These are phyloP conservation scores for Lactarius psammicola DNA, from an alignment of 768 basidiomycete species.

Conservation along the genomic window DNA sequence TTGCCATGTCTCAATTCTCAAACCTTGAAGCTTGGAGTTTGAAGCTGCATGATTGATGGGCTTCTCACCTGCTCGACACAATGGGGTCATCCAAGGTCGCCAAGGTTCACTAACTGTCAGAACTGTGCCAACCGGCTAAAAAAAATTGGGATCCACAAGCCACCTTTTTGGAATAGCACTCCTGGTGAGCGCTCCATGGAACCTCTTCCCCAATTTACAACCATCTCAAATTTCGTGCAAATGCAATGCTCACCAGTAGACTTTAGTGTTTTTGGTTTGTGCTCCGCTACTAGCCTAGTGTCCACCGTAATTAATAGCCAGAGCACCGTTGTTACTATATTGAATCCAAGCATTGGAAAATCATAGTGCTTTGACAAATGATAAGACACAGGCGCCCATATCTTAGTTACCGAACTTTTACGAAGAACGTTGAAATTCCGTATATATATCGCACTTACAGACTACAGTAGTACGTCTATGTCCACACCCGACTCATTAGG, in stretches of 20 bases:
- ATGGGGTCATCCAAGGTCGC: background rate
- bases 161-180: background rate
- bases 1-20: background rate
- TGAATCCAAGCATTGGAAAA: background rate
- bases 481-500: background rate
- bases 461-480: too few relatives aligned
- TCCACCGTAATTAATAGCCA: background rate
- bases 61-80: background rate
- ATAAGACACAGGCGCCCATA: too few relatives aligned
- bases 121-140: background rate
- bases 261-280: background rate
- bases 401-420: too few relatives aligned
- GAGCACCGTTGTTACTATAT: background rate
- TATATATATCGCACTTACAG: too few relatives aligned
- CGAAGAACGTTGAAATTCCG: background rate
- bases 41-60: background rate
- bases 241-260: background rate
- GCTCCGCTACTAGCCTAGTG: background rate
- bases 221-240: background rate
- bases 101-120: background rate
- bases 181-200: background rate
- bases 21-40: background rate
- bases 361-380: background rate
- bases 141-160: background rate
- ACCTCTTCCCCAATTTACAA: background rate